Base-by-base conservation (phyloP, 2,329 filamentous ascomycete species). In the Thielaviopsis populi region DNA sequence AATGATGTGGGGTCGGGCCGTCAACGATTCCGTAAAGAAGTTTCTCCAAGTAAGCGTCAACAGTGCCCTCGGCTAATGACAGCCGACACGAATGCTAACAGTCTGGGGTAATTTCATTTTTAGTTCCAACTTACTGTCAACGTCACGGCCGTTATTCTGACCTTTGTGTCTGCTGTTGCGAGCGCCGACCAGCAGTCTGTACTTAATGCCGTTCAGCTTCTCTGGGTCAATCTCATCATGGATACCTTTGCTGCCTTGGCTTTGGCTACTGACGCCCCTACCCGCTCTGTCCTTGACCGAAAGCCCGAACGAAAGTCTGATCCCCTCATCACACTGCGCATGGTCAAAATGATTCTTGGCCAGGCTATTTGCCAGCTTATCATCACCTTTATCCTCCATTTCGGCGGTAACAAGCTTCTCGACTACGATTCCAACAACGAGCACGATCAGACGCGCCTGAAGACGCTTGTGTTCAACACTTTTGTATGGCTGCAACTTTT, bases 401-500 rank as follows among this genome's bases (percentile, higher is more conserved):
- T 86, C 66, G 82, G 79, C 0, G 84, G 83, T 1, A 74, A 74
- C 62, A 70, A 74, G 7, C 80, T 87, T 42, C 77, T 87, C 17
- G 70, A 75, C 56, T 83, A 82, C 69, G 71, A 77, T 59, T 65
- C 70, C 15, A 60, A 71, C 64, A 69, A 77, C 60, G 67, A 70
- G 22, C 69, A 78, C 59, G 72, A 75, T 53, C 72, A 73, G 24
- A 73, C 78, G 22, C 74, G 72, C 63, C 74, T 84, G 41, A 76
- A 82, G 67, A 85, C 83, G 0, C 76, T 86, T 65, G 80, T 87
- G 58, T 87, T 87, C 75, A 87, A 87, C 72, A 83, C 80, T 0
- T 87, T 85, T 68, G 84, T 87, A 1, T 87, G 84, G 83, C 83
- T 87, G 78, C 84, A 87, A 69, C 85, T 87, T 67, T 91, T 94